Conservation (phyloP, 164 flowering plant species). For the Liriodendron chinense region DNA sequence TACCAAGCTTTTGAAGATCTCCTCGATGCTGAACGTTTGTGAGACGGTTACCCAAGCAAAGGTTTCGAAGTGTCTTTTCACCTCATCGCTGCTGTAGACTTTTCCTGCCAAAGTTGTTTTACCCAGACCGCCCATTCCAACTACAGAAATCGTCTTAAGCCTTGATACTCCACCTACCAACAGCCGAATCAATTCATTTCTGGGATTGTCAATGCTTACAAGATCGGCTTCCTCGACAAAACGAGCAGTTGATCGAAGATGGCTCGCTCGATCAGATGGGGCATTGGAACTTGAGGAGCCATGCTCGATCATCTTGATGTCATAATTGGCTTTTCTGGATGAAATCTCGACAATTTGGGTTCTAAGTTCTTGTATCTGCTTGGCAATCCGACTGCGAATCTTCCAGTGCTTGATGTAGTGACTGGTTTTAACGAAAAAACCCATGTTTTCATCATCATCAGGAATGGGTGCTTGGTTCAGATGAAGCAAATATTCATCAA, state of each 20-base stretch:
- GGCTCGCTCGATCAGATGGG: background rate
- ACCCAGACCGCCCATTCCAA: slow-evolving; percentile 58
- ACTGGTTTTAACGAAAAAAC: background rate
- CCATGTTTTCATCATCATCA: background rate
- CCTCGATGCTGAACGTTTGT: slow-evolving; percentile 17
- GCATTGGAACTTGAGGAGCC: background rate
- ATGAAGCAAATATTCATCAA: background rate
- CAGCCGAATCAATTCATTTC: background rate
- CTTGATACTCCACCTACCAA: background rate
- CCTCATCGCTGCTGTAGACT: slow-evolving; percentile 26
- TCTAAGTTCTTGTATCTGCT: background rate
- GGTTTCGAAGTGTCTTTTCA: slow-evolving; percentile 28
- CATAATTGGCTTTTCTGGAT: background rate
- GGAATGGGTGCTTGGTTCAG: background rate
- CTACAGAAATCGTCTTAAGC: slow-evolving; percentile 30
- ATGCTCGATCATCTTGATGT: background rate
- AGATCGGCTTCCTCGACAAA: background rate
- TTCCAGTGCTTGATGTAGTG: background rate
- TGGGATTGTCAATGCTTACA: background rate
- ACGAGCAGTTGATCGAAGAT: background rate
- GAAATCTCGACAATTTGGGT: background rate
- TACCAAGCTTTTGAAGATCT: slow-evolving; percentile 2
- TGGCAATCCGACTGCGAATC: background rate
- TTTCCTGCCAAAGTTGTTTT: slow-evolving; percentile 46
- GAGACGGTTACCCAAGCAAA: slow-evolving; percentile 52